Percentiles rank a stretch among this genome's conserved stretches.
phyloP scores from a whole-genome alignment of 176 grass and related monocot species.

The Oryza glumipatula region DNA sequence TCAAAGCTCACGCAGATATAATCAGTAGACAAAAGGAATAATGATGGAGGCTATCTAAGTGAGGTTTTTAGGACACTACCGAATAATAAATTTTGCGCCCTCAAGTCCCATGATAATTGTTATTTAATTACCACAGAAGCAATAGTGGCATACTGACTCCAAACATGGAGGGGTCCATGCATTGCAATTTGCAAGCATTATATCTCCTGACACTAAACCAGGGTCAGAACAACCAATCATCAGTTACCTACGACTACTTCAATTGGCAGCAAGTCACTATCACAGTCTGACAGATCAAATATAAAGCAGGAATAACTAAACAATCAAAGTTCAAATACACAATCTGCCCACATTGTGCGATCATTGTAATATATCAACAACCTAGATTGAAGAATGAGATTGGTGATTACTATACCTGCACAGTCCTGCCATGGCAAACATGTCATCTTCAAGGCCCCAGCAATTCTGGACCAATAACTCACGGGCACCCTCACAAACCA shows the following conservation, averaged over 20 bases:
- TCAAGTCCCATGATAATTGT: background rate
- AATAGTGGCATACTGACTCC: background rate
- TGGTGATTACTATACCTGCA: constrained; percentile 69
- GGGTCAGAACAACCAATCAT: background rate
- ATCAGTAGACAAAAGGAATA: constrained; percentile 6
- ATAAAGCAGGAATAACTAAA: constrained; percentile 40
- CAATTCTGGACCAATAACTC: constrained; percentile 84
- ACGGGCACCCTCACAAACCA: constrained; percentile 76
- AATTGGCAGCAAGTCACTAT: constrained; percentile 31
- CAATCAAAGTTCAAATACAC: constrained; percentile 35
- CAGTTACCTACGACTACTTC: constrained; percentile 14
- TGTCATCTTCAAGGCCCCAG: constrained; percentile 89
- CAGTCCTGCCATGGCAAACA: constrained; percentile 68
- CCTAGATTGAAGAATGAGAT: constrained; percentile 16
- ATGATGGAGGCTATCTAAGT: background rate
- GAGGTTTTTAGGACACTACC: background rate
- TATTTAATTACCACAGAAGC: constrained; percentile 12
- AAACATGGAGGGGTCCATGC: constrained; percentile 23
- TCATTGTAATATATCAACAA: constrained; percentile 41
- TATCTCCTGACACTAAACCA: background rate
- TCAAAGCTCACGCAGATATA: constrained; percentile 1
- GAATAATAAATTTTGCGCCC: background rate
- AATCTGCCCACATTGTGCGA: constrained; percentile 29
- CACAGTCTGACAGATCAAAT: constrained; percentile 37
- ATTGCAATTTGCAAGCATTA: background rate